These are phyloP conservation scores for Pelargonium fulgidum DNA, from an alignment of 441 rosid species.

Conservation along the genomic window DNA sequence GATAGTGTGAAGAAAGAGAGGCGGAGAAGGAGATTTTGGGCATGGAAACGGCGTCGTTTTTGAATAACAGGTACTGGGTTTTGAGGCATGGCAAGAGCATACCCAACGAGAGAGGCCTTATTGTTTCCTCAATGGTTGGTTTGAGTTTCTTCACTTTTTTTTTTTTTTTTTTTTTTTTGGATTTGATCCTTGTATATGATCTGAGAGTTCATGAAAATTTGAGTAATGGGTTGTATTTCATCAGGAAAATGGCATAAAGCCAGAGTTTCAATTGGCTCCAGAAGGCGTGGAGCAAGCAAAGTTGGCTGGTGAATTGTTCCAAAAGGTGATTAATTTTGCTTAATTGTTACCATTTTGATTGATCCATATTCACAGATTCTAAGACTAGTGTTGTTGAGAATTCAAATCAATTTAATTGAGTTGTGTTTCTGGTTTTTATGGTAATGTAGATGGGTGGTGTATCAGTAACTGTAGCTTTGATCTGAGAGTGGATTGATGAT, in stretches of 20 bases:
- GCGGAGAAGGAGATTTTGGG: conserved; percentile 10
- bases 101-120: conserved; percentile 77
- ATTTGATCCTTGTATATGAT: not conserved
- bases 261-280: conserved; percentile 55
- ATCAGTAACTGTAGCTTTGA: no score
- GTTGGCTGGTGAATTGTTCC: conserved; percentile 62
- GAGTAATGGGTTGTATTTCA: conserved; percentile 4
- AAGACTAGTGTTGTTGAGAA: not conserved
- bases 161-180: not conserved
- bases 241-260: conserved; percentile 72
- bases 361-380: not conserved
- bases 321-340: conserved; percentile 33
- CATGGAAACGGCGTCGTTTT: conserved; percentile 32
- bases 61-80: conserved; percentile 70
- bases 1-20: conserved; percentile 9
- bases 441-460: no score
- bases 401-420: not conserved
- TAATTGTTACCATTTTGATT: not conserved
- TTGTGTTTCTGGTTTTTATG: not conserved
- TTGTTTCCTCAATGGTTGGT: conserved; percentile 69
- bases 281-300: conserved; percentile 71
- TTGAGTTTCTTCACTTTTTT: not conserved
- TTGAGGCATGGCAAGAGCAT: conserved; percentile 88
- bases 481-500: no score
- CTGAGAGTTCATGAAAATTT: not conserved